phyloP scores from a whole-genome alignment of 2,329 filamentous ascomycete genomes.

The Penicillium sp. region DNA sequence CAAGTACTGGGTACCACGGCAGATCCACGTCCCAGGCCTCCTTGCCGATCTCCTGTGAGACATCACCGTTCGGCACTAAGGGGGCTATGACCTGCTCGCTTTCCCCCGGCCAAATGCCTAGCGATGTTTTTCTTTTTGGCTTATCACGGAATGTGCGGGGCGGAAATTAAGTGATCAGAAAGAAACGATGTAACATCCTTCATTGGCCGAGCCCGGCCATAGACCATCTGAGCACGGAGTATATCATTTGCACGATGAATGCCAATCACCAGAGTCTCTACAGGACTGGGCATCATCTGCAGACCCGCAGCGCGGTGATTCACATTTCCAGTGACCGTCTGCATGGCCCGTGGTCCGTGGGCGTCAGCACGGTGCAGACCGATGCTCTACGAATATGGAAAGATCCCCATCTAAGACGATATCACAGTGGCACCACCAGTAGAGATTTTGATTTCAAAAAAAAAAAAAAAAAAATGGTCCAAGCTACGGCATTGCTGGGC shows the following conservation, averaged over 20 bases:
- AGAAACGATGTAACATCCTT: constrained; percentile 7
- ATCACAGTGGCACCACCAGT: not conserved
- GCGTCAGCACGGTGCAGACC: too few relatives aligned
- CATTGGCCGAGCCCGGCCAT: not conserved
- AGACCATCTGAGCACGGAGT: not conserved
- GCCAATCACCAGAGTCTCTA: not conserved
- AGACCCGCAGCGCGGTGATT: not conserved
- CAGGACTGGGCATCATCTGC: not conserved
- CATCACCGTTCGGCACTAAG: not conserved
- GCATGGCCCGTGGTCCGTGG: too few relatives aligned
- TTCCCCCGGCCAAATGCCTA: not conserved
- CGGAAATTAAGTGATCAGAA: not conserved
- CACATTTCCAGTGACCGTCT: not conserved
- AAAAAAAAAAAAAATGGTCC: not conserved
- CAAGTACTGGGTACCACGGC: not conserved
- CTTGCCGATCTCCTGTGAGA: constrained; percentile 9
- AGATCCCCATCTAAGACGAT: not conserved
- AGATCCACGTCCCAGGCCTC: constrained; percentile 5
- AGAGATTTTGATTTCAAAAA: not conserved
- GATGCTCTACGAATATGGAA: not conserved
- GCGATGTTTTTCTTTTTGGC: not conserved
- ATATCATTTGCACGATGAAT: not conserved
- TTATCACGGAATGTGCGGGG: not conserved
- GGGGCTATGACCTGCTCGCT: not conserved
- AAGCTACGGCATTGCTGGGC: not conserved